Percentiles rank a stretch among this genome's conserved stretches.
These are phyloP conservation scores for Hamamelis virginiana DNA, from an alignment of 164 flowering plant genomes.

Conservation along the genomic window DNA sequence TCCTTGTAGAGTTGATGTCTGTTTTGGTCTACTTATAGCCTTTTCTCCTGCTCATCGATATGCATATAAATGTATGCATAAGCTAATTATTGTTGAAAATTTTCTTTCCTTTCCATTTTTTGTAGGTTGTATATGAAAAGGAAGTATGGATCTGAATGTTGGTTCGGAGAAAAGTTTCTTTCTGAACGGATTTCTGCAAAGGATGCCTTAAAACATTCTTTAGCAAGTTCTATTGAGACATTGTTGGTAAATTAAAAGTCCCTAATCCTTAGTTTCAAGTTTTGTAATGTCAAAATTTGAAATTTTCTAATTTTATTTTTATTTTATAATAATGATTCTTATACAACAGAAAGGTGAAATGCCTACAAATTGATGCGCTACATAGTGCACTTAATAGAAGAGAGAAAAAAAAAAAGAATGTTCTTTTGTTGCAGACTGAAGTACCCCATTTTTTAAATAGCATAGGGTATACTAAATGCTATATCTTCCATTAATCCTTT, in stretches of 20 bases:
- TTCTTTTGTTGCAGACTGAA: neutral
- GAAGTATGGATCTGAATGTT: constrained; percentile 62
- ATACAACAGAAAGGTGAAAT: neutral
- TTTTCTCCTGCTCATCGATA: neutral
- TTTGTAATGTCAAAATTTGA: too few species aligned
- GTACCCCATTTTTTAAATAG: neutral
- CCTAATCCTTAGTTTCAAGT: neutral
- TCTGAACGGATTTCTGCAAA: constrained; percentile 43
- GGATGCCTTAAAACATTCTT: constrained; percentile 63
- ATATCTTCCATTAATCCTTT: neutral
- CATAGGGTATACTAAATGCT: neutral
- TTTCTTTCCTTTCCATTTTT: constrained; percentile 2
- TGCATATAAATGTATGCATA: neutral
- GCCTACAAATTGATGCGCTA: neutral
- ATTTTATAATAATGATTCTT: neutral
- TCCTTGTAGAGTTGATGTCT: neutral
- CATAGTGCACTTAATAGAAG: neutral
- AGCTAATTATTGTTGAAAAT: neutral
- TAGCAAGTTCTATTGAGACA: constrained; percentile 48
- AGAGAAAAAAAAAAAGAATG: neutral
- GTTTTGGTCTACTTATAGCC: neutral
- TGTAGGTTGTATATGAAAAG: constrained; percentile 60
- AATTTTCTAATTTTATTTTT: too few species aligned
- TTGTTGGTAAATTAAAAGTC: constrained; percentile 51
- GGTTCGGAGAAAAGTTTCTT: constrained; percentile 49